Base-by-base conservation (phyloP, 768 basidiomycete genomes). In the Boletus subparvulus region DNA sequence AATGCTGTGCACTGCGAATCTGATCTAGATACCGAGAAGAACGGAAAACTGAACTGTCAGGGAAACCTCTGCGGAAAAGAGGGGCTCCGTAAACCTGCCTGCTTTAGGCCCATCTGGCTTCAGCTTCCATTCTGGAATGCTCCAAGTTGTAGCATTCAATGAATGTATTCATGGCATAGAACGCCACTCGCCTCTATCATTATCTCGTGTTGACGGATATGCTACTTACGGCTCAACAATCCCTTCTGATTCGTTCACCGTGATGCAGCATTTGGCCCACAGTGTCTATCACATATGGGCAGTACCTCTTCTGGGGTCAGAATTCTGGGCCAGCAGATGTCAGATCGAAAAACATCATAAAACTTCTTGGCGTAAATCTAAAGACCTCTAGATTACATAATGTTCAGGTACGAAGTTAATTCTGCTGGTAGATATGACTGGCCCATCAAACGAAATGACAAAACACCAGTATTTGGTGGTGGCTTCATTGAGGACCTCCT, bases 111-210 rank as follows among this genome's bases (percentile, higher is more conserved):
- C 48, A 39, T 50, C 36, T 19, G 47, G 28, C 39, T 26, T 52
- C 33, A 53, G 45, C 53, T 55, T 59, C 65, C 36, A 58, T 68
- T 59, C 47, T 19, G 35, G 55, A 55, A 57, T 21, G n/a, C 41
- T 41, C 32, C 46, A 21, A 21, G 21, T 21, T 21, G 21, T 21
- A 21, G 21, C 21, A 21, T 21, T 21, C 21, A 21, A 21, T 21
- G 21, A 21, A n/a, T 48, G 48, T 47, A 41, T 43, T 54, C 35
- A 21, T 21, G 21, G 21, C 24, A 54, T 41, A 44, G 52, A 53
- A 49, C 58, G 54, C 61, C 63, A 56, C 66, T 68, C 64, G 56
- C 58, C 61, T 66, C 51, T 55, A 55, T 35, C 43, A 46, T 55
- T 47, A 57, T 53, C 50, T 58, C 59, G 42, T 59, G 44, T 46